Evolutionary conservation across 805 yeast genomes (phyloP).

Genomic region (Starmerella bacillaris): DNA sequence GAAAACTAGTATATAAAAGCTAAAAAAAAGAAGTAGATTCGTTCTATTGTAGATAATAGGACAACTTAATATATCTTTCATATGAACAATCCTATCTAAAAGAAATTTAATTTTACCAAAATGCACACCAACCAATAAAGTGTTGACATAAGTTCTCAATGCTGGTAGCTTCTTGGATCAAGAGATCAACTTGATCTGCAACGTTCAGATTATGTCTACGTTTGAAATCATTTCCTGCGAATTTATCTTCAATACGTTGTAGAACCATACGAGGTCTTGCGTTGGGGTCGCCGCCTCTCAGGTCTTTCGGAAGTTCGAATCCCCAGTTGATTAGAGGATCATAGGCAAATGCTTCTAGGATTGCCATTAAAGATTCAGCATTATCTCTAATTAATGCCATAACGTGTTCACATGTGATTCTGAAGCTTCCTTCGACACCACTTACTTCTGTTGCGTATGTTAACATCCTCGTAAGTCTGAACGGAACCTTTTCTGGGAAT

Average conservation of each 20-base stretch:
- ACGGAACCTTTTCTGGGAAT: conserved; percentile 96
- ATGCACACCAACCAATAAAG: conserved; percentile 97
- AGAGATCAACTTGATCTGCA: conserved; percentile 77
- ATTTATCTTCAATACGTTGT: conserved; percentile 75
- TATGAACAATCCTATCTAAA: too few relatives aligned
- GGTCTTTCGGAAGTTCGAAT: conserved; percentile 59
- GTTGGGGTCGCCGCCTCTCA: conserved; percentile 23
- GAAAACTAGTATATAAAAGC: not conserved
- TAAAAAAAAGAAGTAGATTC: too few relatives aligned
- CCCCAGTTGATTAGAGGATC: conserved; percentile 99
- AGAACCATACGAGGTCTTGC: conserved; percentile 83
- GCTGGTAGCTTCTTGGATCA: conserved; percentile 90
- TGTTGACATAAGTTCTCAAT: conserved; percentile 93
- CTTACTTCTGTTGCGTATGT: conserved; percentile 98
- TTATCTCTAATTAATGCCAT: conserved; percentile 88
- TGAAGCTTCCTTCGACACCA: conserved; percentile 93
- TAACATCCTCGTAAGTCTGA: conserved; percentile 88
- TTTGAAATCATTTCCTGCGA: conserved; percentile 75
- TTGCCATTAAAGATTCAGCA: conserved; percentile 93
- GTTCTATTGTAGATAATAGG: too few relatives aligned
- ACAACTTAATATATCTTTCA: too few relatives aligned
- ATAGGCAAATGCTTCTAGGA: conserved; percentile 91
- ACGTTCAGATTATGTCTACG: conserved; percentile 54
- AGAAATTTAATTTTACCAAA: too few relatives aligned
- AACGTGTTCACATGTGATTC: conserved; percentile 92